Percentiles rank a stretch among this genome's conserved stretches.
Conservation (phyloP, 2,329 filamentous ascomycete species). For the Fusarium papillatum region DNA sequence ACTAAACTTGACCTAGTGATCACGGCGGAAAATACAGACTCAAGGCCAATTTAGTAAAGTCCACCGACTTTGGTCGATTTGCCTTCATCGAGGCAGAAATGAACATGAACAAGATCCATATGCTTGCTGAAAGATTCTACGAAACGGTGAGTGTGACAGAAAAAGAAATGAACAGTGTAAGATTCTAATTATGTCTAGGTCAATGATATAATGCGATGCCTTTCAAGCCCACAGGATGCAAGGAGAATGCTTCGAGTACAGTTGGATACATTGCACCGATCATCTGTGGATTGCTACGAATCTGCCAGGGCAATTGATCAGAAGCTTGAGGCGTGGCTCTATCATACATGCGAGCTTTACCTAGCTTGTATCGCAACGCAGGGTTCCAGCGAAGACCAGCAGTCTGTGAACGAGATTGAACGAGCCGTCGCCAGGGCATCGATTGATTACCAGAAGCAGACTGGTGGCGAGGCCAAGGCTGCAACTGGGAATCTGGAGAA, state of each 20-base stretch:
- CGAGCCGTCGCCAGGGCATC: background rate
- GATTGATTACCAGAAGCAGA: background rate
- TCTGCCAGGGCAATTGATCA: background rate
- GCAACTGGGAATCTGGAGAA: background rate
- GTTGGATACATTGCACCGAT: background rate
- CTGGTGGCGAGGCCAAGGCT: background rate
- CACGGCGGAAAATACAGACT: background rate
- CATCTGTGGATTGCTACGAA: background rate
- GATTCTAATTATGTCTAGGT: background rate
- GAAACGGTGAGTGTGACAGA: background rate
- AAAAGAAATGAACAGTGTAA: background rate
- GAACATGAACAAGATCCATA: background rate
- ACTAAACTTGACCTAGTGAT: background rate
- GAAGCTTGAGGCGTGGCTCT: background rate
- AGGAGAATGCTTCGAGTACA: background rate
- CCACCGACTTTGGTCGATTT: background rate
- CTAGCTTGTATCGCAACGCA: background rate
- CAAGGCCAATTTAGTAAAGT: background rate
- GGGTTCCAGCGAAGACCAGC: background rate
- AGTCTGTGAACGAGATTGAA: background rate
- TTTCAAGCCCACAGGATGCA: background rate
- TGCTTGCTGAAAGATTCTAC: background rate
- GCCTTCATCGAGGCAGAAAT: background rate
- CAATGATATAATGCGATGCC: background rate
- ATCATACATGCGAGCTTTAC: background rate